phyloP scores from a whole-genome alignment of 345 rosid genomes.

The Isatis tinctoria region DNA sequence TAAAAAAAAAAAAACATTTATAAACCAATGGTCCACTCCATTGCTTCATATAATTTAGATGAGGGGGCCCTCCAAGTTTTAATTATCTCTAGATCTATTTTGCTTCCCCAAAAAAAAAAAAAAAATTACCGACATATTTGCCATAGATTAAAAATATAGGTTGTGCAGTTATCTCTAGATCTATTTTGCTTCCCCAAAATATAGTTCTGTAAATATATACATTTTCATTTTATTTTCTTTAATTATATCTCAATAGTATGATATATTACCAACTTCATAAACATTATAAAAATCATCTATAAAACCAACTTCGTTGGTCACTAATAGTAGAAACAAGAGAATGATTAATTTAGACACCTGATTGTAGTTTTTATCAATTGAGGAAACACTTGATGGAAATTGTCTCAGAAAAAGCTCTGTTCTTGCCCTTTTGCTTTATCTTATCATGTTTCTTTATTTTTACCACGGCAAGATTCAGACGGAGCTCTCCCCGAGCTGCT shows the following conservation, averaged over 20 bases:
- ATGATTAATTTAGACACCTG: not conserved
- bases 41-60: not conserved
- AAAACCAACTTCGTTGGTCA: not conserved
- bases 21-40: not conserved
- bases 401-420: not conserved
- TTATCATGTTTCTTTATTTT: slow-evolving; percentile 7
- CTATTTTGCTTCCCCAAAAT: too few species aligned
- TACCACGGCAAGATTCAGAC: not conserved
- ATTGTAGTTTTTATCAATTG: not conserved
- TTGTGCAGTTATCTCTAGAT: too few species aligned
- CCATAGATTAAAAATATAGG: too few species aligned
- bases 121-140: too few species aligned
- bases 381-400: not conserved
- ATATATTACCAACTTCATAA: not conserved
- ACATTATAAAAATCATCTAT: not conserved
- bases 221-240: not conserved
- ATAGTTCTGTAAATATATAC: too few species aligned
- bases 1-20: not conserved
- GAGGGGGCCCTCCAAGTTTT: not conserved
- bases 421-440: not conserved
- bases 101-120: too few species aligned
- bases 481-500: not conserved
- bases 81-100: too few species aligned
- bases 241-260: not conserved
- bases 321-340: not conserved